These are phyloP conservation scores for Cryptomeria japonica DNA, from an alignment of 75 land plant genomes.

Conservation along the genomic window DNA sequence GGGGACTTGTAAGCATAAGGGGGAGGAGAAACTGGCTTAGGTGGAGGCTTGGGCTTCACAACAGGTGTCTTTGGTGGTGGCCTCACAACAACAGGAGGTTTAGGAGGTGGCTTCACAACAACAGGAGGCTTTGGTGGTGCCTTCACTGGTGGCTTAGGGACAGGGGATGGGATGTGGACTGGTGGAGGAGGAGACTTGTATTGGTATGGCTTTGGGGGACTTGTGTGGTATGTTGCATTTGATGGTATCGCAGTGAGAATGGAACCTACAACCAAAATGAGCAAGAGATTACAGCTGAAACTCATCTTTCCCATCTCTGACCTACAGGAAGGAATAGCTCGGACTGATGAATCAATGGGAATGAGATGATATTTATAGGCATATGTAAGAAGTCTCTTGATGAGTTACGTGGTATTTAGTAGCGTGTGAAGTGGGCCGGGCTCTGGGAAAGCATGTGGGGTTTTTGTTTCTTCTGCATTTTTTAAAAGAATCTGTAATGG, in stretches of 20 bases:
- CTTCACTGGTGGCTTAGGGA: background rate
- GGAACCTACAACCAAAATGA: background rate
- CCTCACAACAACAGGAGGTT: background rate
- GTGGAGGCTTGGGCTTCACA: too few species aligned
- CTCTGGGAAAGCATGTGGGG: too few species aligned
- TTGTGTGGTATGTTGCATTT: background rate
- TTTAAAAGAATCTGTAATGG: too few species aligned
- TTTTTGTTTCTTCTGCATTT: too few species aligned
- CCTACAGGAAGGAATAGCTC: too few species aligned
- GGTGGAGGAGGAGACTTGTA: slow-evolving; percentile 1
- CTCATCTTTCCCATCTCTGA: background rate
- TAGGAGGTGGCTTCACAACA: background rate
- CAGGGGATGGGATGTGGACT: background rate
- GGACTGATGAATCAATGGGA: too few species aligned
- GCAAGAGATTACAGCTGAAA: background rate
- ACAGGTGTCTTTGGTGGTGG: background rate
- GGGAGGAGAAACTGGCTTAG: background rate
- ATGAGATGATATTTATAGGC: too few species aligned
- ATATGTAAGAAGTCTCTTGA: too few species aligned
- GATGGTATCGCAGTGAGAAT: background rate
- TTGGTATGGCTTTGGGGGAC: background rate
- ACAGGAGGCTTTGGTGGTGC: background rate
- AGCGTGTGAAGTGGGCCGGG: too few species aligned
- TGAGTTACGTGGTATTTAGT: too few species aligned
- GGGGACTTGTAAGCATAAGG: too few species aligned